phyloP scores from a whole-genome alignment of 2,329 filamentous ascomycete genomes.

The Aureobasidium uvarum region DNA sequence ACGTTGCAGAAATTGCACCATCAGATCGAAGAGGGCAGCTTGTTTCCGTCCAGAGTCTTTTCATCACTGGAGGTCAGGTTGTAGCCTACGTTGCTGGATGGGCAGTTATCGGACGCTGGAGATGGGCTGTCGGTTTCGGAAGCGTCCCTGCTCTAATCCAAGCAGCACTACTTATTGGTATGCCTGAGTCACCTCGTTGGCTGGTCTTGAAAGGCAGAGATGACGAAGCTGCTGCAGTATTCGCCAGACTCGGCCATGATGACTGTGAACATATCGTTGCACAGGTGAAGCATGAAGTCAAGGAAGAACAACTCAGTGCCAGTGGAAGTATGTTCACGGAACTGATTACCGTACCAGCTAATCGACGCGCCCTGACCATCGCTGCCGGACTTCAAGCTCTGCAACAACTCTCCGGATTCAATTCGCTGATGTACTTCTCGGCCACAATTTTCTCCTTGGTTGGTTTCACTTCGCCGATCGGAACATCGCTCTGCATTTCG shows the following conservation, averaged over 20 bases:
- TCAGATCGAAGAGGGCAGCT: conserved; percentile 66
- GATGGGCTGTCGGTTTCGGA: conserved; percentile 88
- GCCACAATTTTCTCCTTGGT: conserved; percentile 50
- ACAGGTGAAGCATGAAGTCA: conserved; percentile 70
- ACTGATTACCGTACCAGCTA: conserved; percentile 42
- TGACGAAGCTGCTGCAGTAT: conserved; percentile 61
- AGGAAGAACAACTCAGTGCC: conserved; percentile 59
- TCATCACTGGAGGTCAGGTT: conserved; percentile 85
- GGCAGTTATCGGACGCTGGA: conserved; percentile 67
- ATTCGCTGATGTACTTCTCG: conserved; percentile 51
- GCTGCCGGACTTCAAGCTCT: conserved; percentile 83
- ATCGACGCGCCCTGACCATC: conserved; percentile 74
- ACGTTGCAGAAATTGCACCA: conserved; percentile 37
- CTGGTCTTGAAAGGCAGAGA: conserved; percentile 67
- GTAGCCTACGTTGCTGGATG: conserved; percentile 84
- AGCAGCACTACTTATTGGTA: conserved; percentile 62
- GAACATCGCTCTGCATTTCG: conserved; percentile 47
- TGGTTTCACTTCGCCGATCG: conserved; percentile 48
- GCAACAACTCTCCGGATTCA: conserved; percentile 60
- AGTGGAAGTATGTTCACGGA: conserved; percentile 14
- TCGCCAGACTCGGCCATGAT: conserved; percentile 47
- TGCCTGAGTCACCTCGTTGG: conserved; percentile 91
- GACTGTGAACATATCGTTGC: conserved; percentile 52
- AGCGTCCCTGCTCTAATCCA: conserved; percentile 74
- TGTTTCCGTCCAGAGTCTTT: conserved; percentile 77